phyloP scores from a whole-genome alignment of 108 stramenopile genomes.

The Fragilaria crotonensis region DNA sequence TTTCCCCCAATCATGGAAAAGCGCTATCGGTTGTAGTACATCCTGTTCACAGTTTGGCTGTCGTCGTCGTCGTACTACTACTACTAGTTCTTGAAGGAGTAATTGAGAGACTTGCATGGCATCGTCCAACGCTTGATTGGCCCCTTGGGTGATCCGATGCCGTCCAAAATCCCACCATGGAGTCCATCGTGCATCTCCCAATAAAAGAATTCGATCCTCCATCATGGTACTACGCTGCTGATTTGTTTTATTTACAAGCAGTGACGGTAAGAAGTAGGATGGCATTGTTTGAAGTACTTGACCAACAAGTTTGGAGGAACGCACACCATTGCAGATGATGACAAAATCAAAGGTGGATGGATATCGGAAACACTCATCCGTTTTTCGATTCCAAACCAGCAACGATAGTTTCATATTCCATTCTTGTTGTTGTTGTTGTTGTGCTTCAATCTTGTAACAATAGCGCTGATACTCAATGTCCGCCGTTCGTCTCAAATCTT shows the following conservation, averaged over 20 bases:
- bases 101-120: neutral
- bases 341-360: neutral
- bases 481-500: neutral
- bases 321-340: neutral
- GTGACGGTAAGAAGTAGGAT: too few relatives aligned
- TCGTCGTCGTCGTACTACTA: too few relatives aligned
- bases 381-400: neutral
- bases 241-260: too few relatives aligned
- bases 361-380: neutral
- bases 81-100: neutral
- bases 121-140: neutral
- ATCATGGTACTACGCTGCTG: too few relatives aligned
- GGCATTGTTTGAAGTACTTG: too few relatives aligned
- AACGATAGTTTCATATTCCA: too few relatives aligned
- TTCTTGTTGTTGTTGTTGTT: too few relatives aligned
- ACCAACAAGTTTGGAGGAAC: neutral
- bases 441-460: neutral
- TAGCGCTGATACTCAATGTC: neutral
- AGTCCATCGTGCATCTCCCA: neutral
- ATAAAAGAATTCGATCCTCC: neutral
- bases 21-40: neutral
- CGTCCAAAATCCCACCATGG: neutral
- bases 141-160: neutral
- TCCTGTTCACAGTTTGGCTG: too few relatives aligned
- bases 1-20: slow-evolving; percentile 1